Evolutionary conservation across 495 filamentous ascomycete genomes (phyloP).

Genomic region (Penicillium roqueforti): DNA sequence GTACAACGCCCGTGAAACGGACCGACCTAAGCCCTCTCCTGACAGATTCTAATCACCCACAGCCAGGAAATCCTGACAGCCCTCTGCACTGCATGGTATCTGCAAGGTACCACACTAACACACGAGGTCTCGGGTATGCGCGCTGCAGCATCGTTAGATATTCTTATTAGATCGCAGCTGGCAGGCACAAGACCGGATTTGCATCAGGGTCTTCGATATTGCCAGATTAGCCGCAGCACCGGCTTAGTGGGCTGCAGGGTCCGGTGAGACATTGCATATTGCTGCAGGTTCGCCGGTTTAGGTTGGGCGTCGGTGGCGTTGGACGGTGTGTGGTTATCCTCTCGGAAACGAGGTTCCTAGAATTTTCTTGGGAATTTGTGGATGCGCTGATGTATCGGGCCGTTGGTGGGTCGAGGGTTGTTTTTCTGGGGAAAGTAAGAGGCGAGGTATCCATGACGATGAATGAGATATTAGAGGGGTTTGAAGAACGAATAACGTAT

Average conservation of each 20-base stretch:
- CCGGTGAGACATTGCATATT: not conserved
- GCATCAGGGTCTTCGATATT: not conserved
- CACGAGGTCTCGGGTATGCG: not conserved
- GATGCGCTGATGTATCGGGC: not conserved
- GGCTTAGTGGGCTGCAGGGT: not conserved
- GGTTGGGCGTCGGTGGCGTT: not conserved
- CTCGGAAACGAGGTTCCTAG: not conserved
- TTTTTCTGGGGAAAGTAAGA: not conserved
- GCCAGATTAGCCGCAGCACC: not conserved
- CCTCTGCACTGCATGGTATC: not conserved
- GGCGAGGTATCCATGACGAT: too few relatives aligned
- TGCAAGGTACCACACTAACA: not conserved
- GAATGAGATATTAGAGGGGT: too few relatives aligned
- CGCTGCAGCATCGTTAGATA: not conserved
- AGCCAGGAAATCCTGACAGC: too few relatives aligned
- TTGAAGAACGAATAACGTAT: not conserved
- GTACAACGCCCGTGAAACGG: not conserved
- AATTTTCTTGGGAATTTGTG: not conserved
- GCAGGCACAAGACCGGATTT: not conserved
- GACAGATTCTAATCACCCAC: not conserved
- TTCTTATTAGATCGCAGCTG: not conserved
- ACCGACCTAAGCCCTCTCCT: not conserved
- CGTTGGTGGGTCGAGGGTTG: not conserved
- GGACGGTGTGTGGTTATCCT: not conserved
- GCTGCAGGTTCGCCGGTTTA: not conserved